Conservation (phyloP, 1,139 yeast genomes). For the Taphrina pruni region DNA sequence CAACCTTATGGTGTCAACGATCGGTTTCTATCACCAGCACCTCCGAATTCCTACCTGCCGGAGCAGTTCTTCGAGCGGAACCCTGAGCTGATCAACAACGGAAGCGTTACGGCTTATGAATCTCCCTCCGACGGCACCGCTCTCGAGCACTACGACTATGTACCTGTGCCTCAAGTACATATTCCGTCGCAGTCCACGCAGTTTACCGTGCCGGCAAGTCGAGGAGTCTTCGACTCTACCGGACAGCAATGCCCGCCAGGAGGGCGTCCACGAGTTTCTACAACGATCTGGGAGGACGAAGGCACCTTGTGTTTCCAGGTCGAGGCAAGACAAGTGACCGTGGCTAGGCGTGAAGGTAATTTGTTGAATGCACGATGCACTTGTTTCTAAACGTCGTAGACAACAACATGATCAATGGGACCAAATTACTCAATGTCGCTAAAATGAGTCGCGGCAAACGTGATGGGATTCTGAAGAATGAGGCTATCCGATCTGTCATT, state of each 20-base stretch:
- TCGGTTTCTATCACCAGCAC: background rate
- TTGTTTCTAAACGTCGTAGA: slow-evolving; percentile 53
- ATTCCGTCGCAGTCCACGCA: slow-evolving; percentile 12
- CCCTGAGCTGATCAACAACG: background rate
- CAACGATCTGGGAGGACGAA: slow-evolving; percentile 98
- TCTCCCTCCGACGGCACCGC: background rate
- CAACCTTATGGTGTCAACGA: slow-evolving; percentile 11
- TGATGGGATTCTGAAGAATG: slow-evolving; percentile 90
- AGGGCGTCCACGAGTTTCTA: slow-evolving; percentile 82
- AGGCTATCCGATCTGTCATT: slow-evolving; percentile 87
- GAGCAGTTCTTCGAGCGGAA: slow-evolving; percentile 10
- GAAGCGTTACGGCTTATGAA: background rate
- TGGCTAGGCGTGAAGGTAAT: slow-evolving; percentile 75
- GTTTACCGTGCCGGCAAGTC: slow-evolving; percentile 14
- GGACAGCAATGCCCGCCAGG: slow-evolving; percentile 69
- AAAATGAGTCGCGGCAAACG: slow-evolving; percentile 96
- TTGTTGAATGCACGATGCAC: background rate
- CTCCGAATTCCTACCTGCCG: background rate
- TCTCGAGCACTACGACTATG: slow-evolving; percentile 15
- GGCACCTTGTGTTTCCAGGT: slow-evolving; percentile 93
- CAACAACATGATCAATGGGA: slow-evolving; percentile 91
- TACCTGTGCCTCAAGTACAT: slow-evolving; percentile 7
- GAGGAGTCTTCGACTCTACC: slow-evolving; percentile 52
- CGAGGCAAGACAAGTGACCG: slow-evolving; percentile 88
- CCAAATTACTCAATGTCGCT: slow-evolving; percentile 87